Base-by-base conservation (phyloP, 805 yeast genomes). In the Candida chilensis region DNA sequence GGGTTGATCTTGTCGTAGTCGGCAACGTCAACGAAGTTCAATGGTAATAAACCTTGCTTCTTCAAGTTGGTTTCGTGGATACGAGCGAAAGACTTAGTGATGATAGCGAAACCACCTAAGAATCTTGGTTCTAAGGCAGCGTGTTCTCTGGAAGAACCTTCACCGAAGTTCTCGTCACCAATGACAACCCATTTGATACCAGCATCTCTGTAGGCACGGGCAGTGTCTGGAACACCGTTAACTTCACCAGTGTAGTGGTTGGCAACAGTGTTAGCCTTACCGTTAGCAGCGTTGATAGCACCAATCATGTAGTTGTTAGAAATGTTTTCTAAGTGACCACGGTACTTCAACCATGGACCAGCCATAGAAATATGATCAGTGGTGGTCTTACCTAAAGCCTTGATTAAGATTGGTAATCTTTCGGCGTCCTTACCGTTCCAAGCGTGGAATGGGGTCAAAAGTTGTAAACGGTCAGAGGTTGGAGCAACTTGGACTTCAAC, bases 291-390 rank as follows among this genome's bases (percentile, higher is more conserved):
- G 68, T 90, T 90, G 60, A 78, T 88, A 46, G 97, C 97, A 73
- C 98, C 98, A 73, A 90, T 90, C 95, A 90, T 88, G 71, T 92
- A 90, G 76, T 92, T 90, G 78, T 90, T 87, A 46, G 96, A 87
- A 57, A 90, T 92, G 80, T 90, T 90, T 72, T 87, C 90, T 71
- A 90, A 75, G 72, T 90, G 98, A 67, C 98, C 98, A 75, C 96
- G 85, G 90, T 90, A 90, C 73, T 90, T 90, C 76, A 90, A 83
- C 98, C 98, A 90, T 57, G 97, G 96, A 69, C 98, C 98, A 57
- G 98, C 98, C 94, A 86, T 88, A 53, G 97, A 90, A 54, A 90
- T 90, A 71, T 90, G 98, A 71, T 90, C 98, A 49, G 98, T 90
- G 52, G 98, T 90, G 61, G 96, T 88, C 77, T 90, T 90, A 70